Evolutionary conservation across 331 rosid genomes (phyloP).

Genomic region (Pyrus hybrid): DNA sequence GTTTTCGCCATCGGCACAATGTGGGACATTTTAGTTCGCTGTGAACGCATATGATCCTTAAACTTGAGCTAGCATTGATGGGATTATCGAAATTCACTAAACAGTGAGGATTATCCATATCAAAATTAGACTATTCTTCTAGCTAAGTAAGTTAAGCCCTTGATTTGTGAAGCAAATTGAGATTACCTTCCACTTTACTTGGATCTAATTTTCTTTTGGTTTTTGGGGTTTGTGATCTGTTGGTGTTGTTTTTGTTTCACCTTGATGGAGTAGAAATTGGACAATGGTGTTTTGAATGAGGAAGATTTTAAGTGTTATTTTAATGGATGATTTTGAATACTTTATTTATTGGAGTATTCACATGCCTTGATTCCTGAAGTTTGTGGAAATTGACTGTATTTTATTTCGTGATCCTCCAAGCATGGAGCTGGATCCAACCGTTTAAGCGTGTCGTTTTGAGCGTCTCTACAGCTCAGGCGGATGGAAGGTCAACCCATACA

Average conservation of each 20-base stretch:
- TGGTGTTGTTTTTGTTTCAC: background rate
- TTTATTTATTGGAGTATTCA: background rate
- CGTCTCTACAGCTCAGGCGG: no score
- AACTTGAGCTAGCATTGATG: no score
- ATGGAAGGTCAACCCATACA: no score
- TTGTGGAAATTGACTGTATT: background rate
- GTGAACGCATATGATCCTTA: background rate
- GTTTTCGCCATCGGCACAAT: conserved; percentile 54
- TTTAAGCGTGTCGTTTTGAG: background rate
- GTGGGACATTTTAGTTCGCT: conserved; percentile 46
- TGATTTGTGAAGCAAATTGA: background rate
- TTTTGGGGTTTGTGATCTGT: background rate
- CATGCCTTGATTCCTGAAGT: background rate
- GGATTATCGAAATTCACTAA: conserved; percentile 1
- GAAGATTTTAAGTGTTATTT: background rate
- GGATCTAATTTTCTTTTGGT: background rate
- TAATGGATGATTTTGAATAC: background rate
- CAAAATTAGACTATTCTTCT: conserved; percentile 1
- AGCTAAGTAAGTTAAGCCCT: background rate
- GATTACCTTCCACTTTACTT: background rate
- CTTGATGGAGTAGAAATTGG: conserved; percentile 7
- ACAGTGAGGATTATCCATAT: background rate
- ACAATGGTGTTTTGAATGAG: background rate
- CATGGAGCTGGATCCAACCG: background rate
- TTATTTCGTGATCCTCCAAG: background rate